Evolutionary conservation across 306 rosid species (phyloP).

Genomic region (Malus sieversii): DNA sequence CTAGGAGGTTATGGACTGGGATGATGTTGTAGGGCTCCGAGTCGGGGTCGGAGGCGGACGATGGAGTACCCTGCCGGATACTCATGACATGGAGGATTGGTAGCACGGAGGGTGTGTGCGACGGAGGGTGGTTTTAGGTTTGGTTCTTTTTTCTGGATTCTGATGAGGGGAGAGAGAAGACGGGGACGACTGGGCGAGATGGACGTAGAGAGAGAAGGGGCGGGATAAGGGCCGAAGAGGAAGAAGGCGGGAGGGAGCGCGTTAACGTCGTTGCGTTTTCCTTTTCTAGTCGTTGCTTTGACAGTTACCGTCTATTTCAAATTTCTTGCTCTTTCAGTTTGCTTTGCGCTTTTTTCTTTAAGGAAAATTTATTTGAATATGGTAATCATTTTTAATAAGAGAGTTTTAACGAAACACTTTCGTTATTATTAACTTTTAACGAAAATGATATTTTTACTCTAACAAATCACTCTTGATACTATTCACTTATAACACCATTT

Average conservation of each 20-base stretch:
- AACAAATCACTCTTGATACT: accelerated
- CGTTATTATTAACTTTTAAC: no score
- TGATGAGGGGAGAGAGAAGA: background rate
- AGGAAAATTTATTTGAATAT: background rate
- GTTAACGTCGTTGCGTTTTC: background rate
- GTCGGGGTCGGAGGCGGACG: slow-evolving; percentile 10
- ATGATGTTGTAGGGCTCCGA: slow-evolving; percentile 72
- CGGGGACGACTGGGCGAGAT: background rate
- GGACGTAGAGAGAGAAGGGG: background rate
- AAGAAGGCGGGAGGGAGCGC: slow-evolving; percentile 13
- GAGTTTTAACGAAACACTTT: no score
- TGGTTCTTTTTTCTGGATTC: background rate
- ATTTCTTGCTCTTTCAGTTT: background rate
- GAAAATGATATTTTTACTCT: no score
- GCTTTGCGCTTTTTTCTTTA: no score
- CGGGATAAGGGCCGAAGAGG: background rate
- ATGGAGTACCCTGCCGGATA: slow-evolving; percentile 13
- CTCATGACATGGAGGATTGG: slow-evolving; percentile 27
- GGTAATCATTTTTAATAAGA: background rate
- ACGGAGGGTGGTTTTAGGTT: background rate
- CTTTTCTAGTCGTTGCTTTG: background rate
- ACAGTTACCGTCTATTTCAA: background rate
- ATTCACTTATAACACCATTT: no score
- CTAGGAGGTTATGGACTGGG: slow-evolving; percentile 78
- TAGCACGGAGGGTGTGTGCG: background rate